Evolutionary conservation across 345 rosid genomes (phyloP).

Genomic region (Barbarea vulgaris): DNA sequence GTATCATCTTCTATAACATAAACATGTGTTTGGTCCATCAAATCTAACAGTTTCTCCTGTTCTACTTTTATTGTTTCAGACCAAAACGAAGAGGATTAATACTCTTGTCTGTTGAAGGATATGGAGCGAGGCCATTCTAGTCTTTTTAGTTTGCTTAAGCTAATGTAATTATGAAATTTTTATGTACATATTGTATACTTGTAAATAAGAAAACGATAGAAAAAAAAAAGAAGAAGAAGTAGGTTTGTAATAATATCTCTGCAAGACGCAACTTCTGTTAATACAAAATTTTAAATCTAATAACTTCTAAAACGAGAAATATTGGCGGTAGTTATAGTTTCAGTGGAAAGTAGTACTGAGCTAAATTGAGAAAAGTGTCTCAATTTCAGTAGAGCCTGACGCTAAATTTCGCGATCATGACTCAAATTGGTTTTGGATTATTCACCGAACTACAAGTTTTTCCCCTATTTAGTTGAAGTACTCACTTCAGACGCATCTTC

Average conservation of each 20-base stretch:
- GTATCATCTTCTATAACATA: neutral
- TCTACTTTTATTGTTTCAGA: slow-evolving; percentile 14
- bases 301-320: neutral
- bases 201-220: slow-evolving; percentile 14
- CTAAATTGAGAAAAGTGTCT: neutral
- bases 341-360: neutral
- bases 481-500: neutral
- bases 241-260: neutral
- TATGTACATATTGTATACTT: slow-evolving; percentile 16
- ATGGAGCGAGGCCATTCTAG: slow-evolving; percentile 9
- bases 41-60: slow-evolving; percentile 15
- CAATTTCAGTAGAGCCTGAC: slow-evolving; percentile 7
- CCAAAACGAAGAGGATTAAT: slow-evolving; percentile 33
- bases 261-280: slow-evolving; percentile 19
- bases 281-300: slow-evolving; percentile 3
- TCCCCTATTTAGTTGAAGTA: neutral
- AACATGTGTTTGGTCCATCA: slow-evolving; percentile 14
- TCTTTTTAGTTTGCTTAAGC: slow-evolving; percentile 17
- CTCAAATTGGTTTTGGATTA: slow-evolving; percentile 13
- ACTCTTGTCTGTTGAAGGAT: slow-evolving; percentile 11
- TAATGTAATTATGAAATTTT: slow-evolving; percentile 1
- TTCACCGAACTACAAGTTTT: neutral
- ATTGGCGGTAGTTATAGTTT: neutral
- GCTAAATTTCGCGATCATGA: neutral
- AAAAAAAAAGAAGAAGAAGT: neutral